These are phyloP conservation scores for Tuber aestivum DNA, from an alignment of 495 filamentous ascomycete genomes.

Conservation along the genomic window DNA sequence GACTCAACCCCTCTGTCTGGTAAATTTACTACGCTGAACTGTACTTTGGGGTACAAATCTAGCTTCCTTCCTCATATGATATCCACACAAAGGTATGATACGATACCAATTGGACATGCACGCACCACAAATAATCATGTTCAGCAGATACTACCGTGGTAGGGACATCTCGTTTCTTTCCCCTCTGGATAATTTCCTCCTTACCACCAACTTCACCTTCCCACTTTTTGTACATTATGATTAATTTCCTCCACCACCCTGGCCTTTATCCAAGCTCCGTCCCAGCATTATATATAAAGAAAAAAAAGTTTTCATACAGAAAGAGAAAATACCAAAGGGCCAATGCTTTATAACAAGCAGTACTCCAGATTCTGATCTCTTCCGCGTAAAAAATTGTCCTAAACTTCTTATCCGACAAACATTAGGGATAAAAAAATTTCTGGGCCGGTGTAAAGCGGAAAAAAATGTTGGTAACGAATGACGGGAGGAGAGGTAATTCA, in stretches of 20 bases:
- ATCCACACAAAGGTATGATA: background rate
- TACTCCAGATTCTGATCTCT: background rate
- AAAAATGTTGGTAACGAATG: background rate
- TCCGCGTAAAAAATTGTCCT: background rate
- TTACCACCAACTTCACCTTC: constrained; percentile 7
- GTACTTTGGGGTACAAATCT: too few relatives aligned
- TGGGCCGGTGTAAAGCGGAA: background rate
- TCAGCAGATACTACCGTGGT: background rate
- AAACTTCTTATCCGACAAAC: background rate
- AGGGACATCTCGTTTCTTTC: background rate
- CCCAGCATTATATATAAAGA: constrained; percentile 7
- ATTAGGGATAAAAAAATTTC: background rate
- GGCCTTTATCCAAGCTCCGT: constrained; percentile 3
- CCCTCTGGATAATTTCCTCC: constrained; percentile 11
- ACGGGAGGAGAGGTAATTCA: background rate
- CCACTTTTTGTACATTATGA: constrained; percentile 36
- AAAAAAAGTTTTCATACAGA: constrained; percentile 11
- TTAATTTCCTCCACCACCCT: constrained; percentile 19
- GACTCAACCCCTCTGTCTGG: too few relatives aligned
- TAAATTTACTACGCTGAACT: too few relatives aligned
- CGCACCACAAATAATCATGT: background rate
- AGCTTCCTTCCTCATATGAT: background rate
- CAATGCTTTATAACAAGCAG: constrained; percentile 4
- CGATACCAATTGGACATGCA: background rate
- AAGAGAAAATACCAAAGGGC: constrained; percentile 14